Base-by-base conservation (phyloP, 768 basidiomycete genomes). In the Cyathus striatus region DNA sequence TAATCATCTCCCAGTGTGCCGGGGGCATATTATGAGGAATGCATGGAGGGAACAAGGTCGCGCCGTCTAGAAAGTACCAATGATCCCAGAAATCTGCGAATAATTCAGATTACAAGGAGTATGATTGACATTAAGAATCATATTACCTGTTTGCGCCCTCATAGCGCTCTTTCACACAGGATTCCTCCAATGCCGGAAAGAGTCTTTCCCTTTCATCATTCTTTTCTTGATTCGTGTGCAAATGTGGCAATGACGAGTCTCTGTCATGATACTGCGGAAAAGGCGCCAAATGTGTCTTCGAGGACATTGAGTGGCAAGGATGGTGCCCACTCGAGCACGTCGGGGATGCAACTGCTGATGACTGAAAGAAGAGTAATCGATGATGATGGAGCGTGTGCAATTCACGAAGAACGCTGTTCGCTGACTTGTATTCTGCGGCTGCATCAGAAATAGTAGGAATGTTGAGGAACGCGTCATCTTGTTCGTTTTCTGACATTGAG, bases 341-440 rank as follows among this genome's bases (percentile, higher is more conserved):
- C 21, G 38, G 44, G 24, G 36, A 41, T 16, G 49, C 38, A 40
- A 16, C 24, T 38, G 48, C 45, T 21, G 60, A 40, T 3, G 62
- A 53, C 10, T 64, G 49, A 51, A 70, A 79, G 20, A 79, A 45
- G 24, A 78, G 63, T 16, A 30, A 16, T 39, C 85, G 72, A 53
- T 86, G 82, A 42, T 83, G 78, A 49, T 84, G 73, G 18, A 82
- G 69, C 27, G 78, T 69, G 51, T 90, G 87, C 40, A 89, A 57
- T 52, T 88, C 79, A 44, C 83, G 79, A 26, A 90, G 75, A 49
- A 86, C 63, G 37, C 51, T 73, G 60, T 90, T 90, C 43, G 76
- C 66, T 23, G 68, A 63, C 55, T 74, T 73, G 64, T 90, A 90
- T 48, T 74, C 63, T 52, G 63, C 53, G 40, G 52, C 39, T 38